Evolutionary conservation across 306 rosid genomes (phyloP).

Genomic region (Pueraria montana): DNA sequence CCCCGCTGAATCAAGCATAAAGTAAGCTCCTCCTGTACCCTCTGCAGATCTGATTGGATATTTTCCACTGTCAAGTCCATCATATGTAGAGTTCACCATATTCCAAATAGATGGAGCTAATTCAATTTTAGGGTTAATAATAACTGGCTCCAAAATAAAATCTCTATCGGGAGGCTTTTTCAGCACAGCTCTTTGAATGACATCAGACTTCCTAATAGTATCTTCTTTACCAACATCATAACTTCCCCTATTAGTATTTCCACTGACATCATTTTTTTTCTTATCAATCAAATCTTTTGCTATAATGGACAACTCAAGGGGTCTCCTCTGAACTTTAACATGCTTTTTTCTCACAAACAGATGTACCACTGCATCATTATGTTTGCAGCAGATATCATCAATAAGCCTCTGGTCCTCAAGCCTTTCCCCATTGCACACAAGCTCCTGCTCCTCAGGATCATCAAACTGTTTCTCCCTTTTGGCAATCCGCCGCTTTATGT

Average conservation of each 20-base stretch:
- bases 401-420: constrained; percentile 87
- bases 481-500: constrained; percentile 69
- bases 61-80: constrained; percentile 67
- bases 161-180: constrained; percentile 55
- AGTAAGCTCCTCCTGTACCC: constrained; percentile 93
- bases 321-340: constrained; percentile 71
- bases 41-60: constrained; percentile 78
- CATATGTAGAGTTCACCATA: constrained; percentile 69
- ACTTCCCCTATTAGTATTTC: neutral
- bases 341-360: constrained; percentile 71
- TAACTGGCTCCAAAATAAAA: constrained; percentile 71
- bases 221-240: constrained; percentile 53
- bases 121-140: constrained; percentile 73
- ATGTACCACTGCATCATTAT: constrained; percentile 80
- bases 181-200: constrained; percentile 43
- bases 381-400: constrained; percentile 69
- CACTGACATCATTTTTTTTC: constrained; percentile 1
- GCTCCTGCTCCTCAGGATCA: constrained; percentile 79
- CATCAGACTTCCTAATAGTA: constrained; percentile 44
- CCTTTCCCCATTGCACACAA: constrained; percentile 72
- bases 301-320: constrained; percentile 80
- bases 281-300: constrained; percentile 57
- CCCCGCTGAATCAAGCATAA: constrained; percentile 76
- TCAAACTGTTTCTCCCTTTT: constrained; percentile 70
- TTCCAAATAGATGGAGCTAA: constrained; percentile 62